Conservation (phyloP, 192 early-diverging fungal genomes). For the Funneliformis geosporum region DNA sequence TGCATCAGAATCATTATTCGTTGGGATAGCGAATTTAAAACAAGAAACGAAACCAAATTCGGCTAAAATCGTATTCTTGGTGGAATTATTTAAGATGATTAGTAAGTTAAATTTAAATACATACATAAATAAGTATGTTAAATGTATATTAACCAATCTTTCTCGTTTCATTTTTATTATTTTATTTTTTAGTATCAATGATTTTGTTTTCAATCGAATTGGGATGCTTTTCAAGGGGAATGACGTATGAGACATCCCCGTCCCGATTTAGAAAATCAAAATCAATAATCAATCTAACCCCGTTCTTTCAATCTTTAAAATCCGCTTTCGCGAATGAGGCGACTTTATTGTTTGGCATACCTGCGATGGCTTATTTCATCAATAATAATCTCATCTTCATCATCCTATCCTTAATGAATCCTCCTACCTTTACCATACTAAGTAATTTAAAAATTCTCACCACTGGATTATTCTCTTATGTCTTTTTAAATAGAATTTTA, state of each 20-base stretch:
- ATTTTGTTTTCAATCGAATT: background rate
- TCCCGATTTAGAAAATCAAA: constrained; percentile 1
- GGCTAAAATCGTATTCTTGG: constrained; percentile 40
- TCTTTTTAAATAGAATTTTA: constrained; percentile 38
- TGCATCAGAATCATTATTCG: constrained; percentile 44
- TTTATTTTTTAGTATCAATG: background rate
- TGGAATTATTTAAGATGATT: constrained; percentile 39
- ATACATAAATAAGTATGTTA: no score
- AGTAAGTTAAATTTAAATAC: constrained; percentile 31
- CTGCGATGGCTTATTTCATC: constrained; percentile 44
- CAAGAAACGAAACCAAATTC: constrained; percentile 44
- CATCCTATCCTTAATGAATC: constrained; percentile 39
- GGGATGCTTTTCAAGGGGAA: background rate
- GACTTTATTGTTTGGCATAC: constrained; percentile 39
- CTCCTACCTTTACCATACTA: constrained; percentile 42
- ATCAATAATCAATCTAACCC: constrained; percentile 8
- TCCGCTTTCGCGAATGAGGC: constrained; percentile 11
- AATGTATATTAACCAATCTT: background rate
- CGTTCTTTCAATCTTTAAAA: constrained; percentile 22
- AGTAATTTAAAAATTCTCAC: constrained; percentile 46
- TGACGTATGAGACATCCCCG: background rate
- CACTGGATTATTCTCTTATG: constrained; percentile 42
- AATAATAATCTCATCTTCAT: constrained; percentile 46
- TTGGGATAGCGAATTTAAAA: constrained; percentile 39
- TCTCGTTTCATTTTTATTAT: background rate